phyloP scores from a whole-genome alignment of 164 flowering plant genomes.

The Warburgia ugandensis region DNA sequence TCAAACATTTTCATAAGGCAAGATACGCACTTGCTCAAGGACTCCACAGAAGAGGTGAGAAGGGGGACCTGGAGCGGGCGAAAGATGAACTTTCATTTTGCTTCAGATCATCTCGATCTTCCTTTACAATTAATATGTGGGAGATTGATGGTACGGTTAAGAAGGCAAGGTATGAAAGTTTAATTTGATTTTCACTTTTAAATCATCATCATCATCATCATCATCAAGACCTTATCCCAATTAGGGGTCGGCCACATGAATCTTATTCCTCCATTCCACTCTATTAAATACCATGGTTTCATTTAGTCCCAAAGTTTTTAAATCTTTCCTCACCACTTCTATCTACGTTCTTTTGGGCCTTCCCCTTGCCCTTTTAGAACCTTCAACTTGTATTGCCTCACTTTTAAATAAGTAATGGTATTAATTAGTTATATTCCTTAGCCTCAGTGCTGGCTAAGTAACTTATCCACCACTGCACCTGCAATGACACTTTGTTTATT shows the following conservation, averaged over 20 bases:
- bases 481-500: background rate
- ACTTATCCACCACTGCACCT: background rate
- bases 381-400: no score
- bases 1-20: slow-evolving; percentile 97
- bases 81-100: slow-evolving; percentile 95
- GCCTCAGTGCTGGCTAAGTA: background rate
- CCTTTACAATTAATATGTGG: slow-evolving; percentile 98
- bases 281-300: no score
- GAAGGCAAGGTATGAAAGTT: slow-evolving; percentile 72
- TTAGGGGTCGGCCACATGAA: no score
- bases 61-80: slow-evolving; percentile 71
- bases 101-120: slow-evolving; percentile 92
- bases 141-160: slow-evolving; percentile 95
- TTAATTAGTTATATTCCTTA: no score
- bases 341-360: no score
- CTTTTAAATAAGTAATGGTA: no score
- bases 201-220: no score
- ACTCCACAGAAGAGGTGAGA: slow-evolving; percentile 57
- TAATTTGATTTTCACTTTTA: background rate
- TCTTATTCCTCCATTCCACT: no score
- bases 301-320: no score
- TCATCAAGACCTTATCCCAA: no score
- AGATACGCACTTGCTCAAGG: slow-evolving; percentile 94
- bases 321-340: no score
- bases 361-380: no score